A percentile compares a stretch with the other conserved stretches of the same genome.
Conservation (phyloP, 2,329 filamentous ascomycete species). For the Pezizomycotina sp. region DNA sequence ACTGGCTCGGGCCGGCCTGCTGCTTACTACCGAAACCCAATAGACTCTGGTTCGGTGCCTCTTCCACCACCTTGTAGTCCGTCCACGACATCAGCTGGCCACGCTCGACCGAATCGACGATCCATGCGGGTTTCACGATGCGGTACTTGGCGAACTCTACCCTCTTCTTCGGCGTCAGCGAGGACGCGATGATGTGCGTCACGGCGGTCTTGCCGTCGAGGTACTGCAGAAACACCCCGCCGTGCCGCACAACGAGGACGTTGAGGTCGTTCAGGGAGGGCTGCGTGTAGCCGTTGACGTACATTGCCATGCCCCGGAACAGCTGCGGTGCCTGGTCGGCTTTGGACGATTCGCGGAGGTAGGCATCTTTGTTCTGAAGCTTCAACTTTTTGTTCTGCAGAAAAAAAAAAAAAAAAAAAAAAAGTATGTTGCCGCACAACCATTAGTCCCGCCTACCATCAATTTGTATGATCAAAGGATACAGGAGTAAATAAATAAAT, state of each 20-base stretch:
- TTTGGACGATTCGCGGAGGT: constrained; percentile 46
- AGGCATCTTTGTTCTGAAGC: constrained; percentile 79
- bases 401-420: constrained; percentile 12
- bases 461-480: no score
- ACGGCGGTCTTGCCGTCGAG: constrained; percentile 86
- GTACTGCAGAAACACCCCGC: constrained; percentile 90
- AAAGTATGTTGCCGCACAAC: constrained; percentile 3
- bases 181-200: constrained; percentile 88
- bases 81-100: constrained; percentile 75
- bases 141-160: constrained; percentile 76
- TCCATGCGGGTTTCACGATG: constrained; percentile 87
- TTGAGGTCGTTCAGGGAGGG: constrained; percentile 82
- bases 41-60: constrained; percentile 66
- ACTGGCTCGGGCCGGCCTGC: no score
- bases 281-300: constrained; percentile 92
- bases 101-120: constrained; percentile 72
- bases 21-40: constrained; percentile 42
- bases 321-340: constrained; percentile 59
- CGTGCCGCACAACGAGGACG: constrained; percentile 72
- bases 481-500: no score
- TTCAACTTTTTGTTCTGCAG: constrained; percentile 93
- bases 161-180: constrained; percentile 78
- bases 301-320: constrained; percentile 77
- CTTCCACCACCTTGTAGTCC: constrained; percentile 66
- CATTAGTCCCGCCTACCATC: no score